Conservation (phyloP, 768 basidiomycete genomes). For the Strobilomyces confusus region DNA sequence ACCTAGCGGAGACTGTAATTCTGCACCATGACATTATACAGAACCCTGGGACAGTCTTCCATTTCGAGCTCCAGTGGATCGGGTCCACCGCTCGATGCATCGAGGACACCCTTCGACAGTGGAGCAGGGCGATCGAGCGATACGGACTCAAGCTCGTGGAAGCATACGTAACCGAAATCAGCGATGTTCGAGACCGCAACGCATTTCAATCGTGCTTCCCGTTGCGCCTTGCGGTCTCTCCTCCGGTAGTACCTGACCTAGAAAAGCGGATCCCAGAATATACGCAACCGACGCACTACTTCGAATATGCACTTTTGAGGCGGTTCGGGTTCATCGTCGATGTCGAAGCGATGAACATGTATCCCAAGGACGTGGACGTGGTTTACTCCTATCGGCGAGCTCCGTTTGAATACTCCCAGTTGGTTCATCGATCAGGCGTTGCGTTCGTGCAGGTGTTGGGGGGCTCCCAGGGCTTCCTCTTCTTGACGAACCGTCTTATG, state of each 20-base stretch:
- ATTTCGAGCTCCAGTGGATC: conserved; percentile 97
- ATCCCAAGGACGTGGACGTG: conserved; percentile 79
- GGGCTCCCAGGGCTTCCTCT: conserved; percentile 75
- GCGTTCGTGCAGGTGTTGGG: conserved; percentile 89
- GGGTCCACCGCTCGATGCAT: conserved; percentile 89
- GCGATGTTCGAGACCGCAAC: conserved; percentile 79
- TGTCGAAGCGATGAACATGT: conserved; percentile 72
- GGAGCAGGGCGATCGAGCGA: conserved; percentile 79
- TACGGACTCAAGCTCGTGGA: conserved; percentile 92
- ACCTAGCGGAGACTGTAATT: conserved; percentile 83
- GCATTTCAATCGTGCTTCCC: conserved; percentile 91
- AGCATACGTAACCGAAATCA: conserved; percentile 88
- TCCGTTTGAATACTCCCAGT: conserved; percentile 81
- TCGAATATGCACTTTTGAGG: conserved; percentile 74
- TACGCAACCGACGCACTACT: conserved; percentile 63
- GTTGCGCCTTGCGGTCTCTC: conserved; percentile 69
- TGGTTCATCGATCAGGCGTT: conserved; percentile 84
- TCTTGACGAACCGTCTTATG: conserved; percentile 86
- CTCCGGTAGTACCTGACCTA: conserved; percentile 66
- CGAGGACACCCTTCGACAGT: conserved; percentile 80
- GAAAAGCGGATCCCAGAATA: conserved; percentile 66
- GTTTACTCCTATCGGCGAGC: conserved; percentile 85
- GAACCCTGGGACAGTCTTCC: conserved; percentile 91
- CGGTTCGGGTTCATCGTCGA: conserved; percentile 82
- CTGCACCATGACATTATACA: conserved; percentile 95